phyloP scores from a whole-genome alignment of 768 basidiomycete genomes.

The Suillus tomentosus region DNA sequence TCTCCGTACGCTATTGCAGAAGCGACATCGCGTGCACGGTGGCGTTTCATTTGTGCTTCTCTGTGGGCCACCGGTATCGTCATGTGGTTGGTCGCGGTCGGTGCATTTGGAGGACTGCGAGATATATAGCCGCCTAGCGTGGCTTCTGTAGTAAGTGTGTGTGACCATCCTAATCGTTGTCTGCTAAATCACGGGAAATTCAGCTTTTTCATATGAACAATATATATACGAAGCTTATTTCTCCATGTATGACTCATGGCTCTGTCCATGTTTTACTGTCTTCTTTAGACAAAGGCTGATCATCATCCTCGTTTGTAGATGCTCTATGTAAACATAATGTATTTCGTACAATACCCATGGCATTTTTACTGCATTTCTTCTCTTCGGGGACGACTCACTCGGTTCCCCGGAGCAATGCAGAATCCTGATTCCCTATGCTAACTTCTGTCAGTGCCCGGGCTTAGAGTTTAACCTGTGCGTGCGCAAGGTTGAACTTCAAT shows the following conservation, averaged over 20 bases:
- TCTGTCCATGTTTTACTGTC: not conserved
- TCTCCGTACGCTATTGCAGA: conserved; percentile 40
- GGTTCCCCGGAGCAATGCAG: not conserved
- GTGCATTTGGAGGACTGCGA: conserved; percentile 22
- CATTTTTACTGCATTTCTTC: not conserved
- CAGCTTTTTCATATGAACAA: not conserved
- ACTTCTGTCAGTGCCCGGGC: not conserved
- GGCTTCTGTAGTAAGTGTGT: conserved; percentile 2
- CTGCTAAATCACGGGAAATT: not conserved
- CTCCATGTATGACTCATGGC: not conserved
- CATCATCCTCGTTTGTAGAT: not conserved
- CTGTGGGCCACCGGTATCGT: conserved; percentile 41
- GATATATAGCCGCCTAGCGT: conserved; percentile 5
- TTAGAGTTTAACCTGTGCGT: not conserved
- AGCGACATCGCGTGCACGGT: conserved; percentile 41
- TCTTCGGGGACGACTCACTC: not conserved
- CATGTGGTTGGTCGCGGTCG: conserved; percentile 29
- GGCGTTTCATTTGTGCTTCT: conserved; percentile 46
- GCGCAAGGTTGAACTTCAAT: not conserved
- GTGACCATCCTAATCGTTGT: not conserved
- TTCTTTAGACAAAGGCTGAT: not conserved
- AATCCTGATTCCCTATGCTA: not conserved
- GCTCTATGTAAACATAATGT: conserved; percentile 3
- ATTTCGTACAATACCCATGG: not conserved
- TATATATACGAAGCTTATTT: not conserved